Evolutionary conservation across 2,329 filamentous ascomycete genomes (phyloP).

Genomic region (Neopestalotiopsis rosae): DNA sequence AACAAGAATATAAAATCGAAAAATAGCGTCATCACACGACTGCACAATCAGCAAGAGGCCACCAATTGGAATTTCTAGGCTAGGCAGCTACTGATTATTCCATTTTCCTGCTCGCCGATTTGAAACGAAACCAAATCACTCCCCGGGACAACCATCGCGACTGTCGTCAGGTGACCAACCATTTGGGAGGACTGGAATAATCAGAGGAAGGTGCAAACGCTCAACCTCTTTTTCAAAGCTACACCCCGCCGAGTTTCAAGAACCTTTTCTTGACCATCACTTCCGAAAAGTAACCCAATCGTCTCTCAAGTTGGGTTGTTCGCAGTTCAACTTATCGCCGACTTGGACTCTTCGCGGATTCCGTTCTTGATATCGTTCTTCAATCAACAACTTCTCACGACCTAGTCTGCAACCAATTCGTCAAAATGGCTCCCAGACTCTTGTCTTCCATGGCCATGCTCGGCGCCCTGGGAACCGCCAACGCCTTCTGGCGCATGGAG

Average conservation of each 20-base stretch:
- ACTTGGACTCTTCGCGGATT: neutral
- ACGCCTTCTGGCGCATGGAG: slow-evolving; percentile 90
- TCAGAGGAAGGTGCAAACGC: neutral
- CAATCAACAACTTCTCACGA: neutral
- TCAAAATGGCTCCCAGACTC: slow-evolving; percentile 13
- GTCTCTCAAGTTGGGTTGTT: neutral
- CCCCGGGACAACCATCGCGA: neutral
- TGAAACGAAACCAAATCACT: neutral
- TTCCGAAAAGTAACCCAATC: neutral
- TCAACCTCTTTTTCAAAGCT: neutral
- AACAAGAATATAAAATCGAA: neutral
- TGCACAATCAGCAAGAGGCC: slow-evolving; percentile 24
- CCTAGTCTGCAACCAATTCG: neutral
- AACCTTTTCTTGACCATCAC: neutral
- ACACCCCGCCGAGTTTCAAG: neutral
- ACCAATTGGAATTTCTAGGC: slow-evolving; percentile 24
- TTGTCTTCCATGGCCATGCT: neutral
- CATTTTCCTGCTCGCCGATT: neutral
- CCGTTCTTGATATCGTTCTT: neutral
- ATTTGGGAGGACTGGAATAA: neutral
- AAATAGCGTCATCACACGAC: slow-evolving; percentile 3
- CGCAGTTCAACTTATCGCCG: neutral
- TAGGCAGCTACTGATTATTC: slow-evolving; percentile 21
- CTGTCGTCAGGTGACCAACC: neutral
- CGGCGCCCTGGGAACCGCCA: slow-evolving; percentile 32